Percentiles rank a stretch among this genome's conserved stretches.
These are phyloP conservation scores for Boletus edulis DNA, from an alignment of 768 basidiomycete species.

Conservation along the genomic window DNA sequence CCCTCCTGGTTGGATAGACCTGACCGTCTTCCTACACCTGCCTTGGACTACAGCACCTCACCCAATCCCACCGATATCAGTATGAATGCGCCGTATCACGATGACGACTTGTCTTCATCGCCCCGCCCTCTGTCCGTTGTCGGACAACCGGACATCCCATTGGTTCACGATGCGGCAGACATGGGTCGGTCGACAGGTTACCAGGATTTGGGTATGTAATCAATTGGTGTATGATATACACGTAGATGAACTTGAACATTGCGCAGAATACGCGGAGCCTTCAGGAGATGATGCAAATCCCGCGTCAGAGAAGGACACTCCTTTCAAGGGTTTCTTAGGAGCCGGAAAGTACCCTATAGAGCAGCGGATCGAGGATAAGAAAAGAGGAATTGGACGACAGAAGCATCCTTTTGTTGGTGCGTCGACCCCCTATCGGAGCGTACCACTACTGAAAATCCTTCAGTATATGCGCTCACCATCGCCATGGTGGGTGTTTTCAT, in stretches of 20 bases:
- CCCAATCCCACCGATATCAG: constrained; percentile 2
- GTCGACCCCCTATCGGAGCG: constrained; percentile 17
- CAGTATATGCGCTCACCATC: constrained; percentile 63
- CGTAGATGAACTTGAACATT: background rate
- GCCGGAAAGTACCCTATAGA: constrained; percentile 59
- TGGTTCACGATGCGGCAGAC: constrained; percentile 48
- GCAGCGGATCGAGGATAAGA: constrained; percentile 87
- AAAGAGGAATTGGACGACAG: constrained; percentile 80
- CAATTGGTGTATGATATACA: background rate
- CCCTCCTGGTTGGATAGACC: constrained; percentile 12
- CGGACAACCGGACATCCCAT: constrained; percentile 31
- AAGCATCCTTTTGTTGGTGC: constrained; percentile 73
- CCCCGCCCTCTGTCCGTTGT: constrained; percentile 12
- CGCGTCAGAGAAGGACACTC: constrained; percentile 39
- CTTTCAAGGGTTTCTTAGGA: constrained; percentile 43
- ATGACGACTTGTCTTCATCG: constrained; percentile 16
- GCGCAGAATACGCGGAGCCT: constrained; percentile 66
- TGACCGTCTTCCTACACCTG: constrained; percentile 17
- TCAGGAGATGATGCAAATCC: constrained; percentile 24
- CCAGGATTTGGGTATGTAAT: constrained; percentile 51
- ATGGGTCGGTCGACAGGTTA: constrained; percentile 39
- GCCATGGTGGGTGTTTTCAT: constrained; percentile 76
- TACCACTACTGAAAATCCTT: constrained; percentile 1
- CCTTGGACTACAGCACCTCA: constrained; percentile 4
- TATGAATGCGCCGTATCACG: constrained; percentile 19